Base-by-base conservation (phyloP, 192 early-diverging fungal species). In the Podila clonocystis region DNA sequence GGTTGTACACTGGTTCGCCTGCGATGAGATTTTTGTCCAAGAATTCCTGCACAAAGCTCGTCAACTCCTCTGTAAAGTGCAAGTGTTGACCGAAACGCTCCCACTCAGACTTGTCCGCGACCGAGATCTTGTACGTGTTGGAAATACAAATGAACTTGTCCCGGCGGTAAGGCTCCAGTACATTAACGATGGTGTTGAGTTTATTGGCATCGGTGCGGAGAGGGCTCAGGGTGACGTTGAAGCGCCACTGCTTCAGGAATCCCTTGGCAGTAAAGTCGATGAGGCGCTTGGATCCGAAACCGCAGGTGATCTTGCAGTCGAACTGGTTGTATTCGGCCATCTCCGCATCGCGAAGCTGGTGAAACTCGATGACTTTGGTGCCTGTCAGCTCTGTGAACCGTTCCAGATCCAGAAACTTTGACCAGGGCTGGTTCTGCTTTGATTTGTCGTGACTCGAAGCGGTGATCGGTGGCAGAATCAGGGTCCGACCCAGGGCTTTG, bases 391-490 rank as follows among this genome's bases (percentile, higher is more conserved):
- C 71, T 55, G 72, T 58, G 64, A 80, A 80, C 17, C 62, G 70
- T 2, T 72, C 62, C 19, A 80, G 63, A 57, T 80, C 77, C 29
- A 80, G 66, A 57, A 80, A 80, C 77, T 73, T 80, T 63, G 77
- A 80, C 77, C 77, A 80, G 30, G 77, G 77, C 58, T 80, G 77
- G 22, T 80, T 80, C 58, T 80, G 77, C 58, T 80, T 80, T 9
- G 77, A 80, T 64, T 80, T 80, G 70, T 80, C 77, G 62, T 80
- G 77, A 4, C 70, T 73, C 11, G 77, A 80, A 11, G 77, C 77
- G 0, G 77, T 80, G 62, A 80, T 80, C 9, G 77, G 77, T 2
- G 77, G 77, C 28, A 80, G 72, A 19, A 80, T 80, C 41, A 80
- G 22, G 19, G 77, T 80, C 24, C 77, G 65, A 22, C 71, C 77